Evolutionary conservation across 257 asterid species (phyloP).

Genomic region (Paraleonurus japonicus): DNA sequence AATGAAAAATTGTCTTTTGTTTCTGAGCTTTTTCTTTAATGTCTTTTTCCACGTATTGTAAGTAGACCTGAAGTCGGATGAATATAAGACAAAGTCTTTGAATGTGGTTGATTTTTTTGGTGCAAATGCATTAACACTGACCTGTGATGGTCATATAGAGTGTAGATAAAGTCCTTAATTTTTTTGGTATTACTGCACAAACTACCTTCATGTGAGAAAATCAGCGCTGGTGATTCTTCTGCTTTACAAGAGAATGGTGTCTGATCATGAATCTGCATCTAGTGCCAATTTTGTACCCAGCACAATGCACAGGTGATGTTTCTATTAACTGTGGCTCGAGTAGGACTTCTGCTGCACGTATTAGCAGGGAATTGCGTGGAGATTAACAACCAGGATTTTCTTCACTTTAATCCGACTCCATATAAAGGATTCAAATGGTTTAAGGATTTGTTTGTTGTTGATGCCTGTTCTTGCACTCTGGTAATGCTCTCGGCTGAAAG

Average conservation of each 20-base stretch:
- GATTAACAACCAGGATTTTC: background rate
- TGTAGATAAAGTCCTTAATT: background rate
- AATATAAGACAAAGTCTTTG: background rate
- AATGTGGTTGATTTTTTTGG: background rate
- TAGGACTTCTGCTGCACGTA: background rate
- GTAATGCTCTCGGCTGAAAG: background rate
- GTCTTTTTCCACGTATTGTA: background rate
- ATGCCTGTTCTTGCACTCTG: background rate
- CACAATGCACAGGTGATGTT: constrained; percentile 21
- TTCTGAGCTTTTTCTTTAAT: background rate
- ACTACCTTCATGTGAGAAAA: background rate
- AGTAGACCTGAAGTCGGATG: background rate
- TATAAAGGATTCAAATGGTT: constrained; percentile 8
- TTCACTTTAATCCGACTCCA: constrained; percentile 25
- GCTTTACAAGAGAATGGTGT: background rate
- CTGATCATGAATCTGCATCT: background rate
- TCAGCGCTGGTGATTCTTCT: background rate
- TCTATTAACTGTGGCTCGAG: constrained; percentile 38
- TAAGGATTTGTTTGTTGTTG: background rate
- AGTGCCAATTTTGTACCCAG: background rate
- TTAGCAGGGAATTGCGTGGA: background rate
- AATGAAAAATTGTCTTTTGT: background rate
- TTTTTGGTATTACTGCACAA: background rate
- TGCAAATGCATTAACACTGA: background rate
- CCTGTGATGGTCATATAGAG: background rate